Conservation (phyloP, 768 basidiomycete genomes). For the Candolleomyces efflorescens region DNA sequence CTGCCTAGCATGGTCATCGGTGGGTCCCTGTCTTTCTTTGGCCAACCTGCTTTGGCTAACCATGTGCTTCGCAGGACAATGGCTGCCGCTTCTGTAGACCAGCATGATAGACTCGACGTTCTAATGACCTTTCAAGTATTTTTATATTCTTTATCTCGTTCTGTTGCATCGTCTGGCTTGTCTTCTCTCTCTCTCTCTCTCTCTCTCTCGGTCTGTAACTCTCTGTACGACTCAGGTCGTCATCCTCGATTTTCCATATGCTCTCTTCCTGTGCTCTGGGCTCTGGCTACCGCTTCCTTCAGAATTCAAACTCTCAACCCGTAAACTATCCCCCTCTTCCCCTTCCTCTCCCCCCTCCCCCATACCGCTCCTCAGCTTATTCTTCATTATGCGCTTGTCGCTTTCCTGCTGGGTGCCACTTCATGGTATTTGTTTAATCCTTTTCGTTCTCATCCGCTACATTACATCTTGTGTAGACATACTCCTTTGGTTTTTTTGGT, state of each 20-base stretch:
- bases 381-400: neutral
- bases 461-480: neutral
- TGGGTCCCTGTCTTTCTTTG: conserved; percentile 26
- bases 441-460: neutral
- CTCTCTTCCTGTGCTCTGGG: neutral
- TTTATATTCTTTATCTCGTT: conserved; percentile 8
- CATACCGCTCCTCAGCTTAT: neutral
- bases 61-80: conserved; percentile 56
- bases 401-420: neutral
- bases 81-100: conserved; percentile 71
- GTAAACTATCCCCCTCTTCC: too few species aligned
- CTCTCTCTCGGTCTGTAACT: conserved; percentile 1
- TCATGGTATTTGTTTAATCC: neutral
- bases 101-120: conserved; percentile 6
- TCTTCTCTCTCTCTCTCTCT: too few species aligned
- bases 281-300: neutral
- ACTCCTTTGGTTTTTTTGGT: neutral
- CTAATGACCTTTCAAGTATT: conserved; percentile 13
- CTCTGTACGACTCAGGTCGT: neutral
- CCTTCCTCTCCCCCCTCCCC: neutral
- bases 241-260: neutral
- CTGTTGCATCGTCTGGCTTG: conserved; percentile 8
- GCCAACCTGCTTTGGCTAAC: neutral
- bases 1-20: conserved; percentile 87
- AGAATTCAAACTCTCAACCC: too few species aligned